These are phyloP conservation scores for Pouteria glomerata DNA, from an alignment of 148 eudicot species.

Conservation along the genomic window DNA sequence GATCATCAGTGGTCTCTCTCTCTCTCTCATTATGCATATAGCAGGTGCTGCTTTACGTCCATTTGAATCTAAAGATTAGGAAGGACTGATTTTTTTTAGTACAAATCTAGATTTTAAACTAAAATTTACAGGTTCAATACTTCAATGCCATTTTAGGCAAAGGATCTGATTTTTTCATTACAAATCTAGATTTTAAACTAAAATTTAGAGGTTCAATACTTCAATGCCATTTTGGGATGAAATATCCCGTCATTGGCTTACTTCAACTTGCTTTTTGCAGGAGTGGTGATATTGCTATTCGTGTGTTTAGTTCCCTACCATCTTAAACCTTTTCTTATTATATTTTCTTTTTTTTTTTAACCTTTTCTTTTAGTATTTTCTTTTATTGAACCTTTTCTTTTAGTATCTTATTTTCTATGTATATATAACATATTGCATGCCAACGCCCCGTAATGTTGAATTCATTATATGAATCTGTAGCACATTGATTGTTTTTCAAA, in stretches of 20 bases:
- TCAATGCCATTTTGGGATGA: neutral
- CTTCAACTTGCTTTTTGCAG: no score
- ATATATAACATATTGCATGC: no score
- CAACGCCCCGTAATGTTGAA: neutral
- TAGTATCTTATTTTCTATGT: no score
- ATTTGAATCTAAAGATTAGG: neutral
- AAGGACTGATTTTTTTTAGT: neutral
- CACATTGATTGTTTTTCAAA: neutral
- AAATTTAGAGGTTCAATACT: neutral
- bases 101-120: neutral
- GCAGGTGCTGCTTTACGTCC: neutral
- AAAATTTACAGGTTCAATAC: neutral
- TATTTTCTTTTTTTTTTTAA: neutral
- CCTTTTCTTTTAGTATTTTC: no score
- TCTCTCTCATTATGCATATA: no score
- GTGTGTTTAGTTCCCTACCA: neutral
- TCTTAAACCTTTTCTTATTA: neutral
- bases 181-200: neutral
- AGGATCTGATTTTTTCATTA: neutral
- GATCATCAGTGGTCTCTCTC: no score
- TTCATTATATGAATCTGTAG: neutral
- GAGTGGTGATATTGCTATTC: neutral
- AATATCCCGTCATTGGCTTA: neutral
- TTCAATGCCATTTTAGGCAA: neutral
- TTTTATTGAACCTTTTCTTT: no score